A percentile compares a stretch with the other conserved stretches of the same genome.
Evolutionary conservation across 2,329 filamentous ascomycete species (phyloP).

Genomic region (Aspergillus ustus): DNA sequence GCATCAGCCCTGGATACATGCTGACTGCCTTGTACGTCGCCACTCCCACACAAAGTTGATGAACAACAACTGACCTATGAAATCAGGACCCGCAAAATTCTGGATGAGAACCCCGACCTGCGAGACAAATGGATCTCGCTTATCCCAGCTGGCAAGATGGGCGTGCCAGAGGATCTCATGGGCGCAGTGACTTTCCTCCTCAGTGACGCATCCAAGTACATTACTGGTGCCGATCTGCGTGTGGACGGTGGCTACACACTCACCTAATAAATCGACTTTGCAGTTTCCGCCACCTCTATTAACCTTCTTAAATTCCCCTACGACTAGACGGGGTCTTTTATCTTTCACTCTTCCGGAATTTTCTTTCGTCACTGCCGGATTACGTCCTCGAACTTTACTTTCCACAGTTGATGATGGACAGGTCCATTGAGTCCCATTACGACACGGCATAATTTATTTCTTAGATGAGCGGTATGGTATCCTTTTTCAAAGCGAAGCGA

Average conservation of each 20-base stretch:
- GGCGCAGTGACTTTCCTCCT: constrained; percentile 86
- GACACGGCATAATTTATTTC: constrained; percentile 6
- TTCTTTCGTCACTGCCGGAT: constrained; percentile 9
- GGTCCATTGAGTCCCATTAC: constrained; percentile 20
- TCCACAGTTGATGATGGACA: background rate
- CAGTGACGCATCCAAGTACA: constrained; percentile 76
- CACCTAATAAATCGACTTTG: constrained; percentile 55
- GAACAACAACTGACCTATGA: constrained; percentile 11
- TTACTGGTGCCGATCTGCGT: constrained; percentile 75
- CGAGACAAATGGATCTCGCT: constrained; percentile 88
- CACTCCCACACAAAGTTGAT: no score
- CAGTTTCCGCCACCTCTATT: background rate
- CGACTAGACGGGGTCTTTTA: constrained; percentile 7
- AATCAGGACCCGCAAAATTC: constrained; percentile 83
- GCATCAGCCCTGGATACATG: constrained; percentile 96
- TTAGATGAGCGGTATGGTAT: constrained; percentile 12
- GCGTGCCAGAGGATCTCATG: constrained; percentile 87
- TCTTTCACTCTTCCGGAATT: background rate
- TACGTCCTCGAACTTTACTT: constrained; percentile 9
- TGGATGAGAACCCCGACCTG: constrained; percentile 89
- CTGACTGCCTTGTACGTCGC: constrained; percentile 81
- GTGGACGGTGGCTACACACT: constrained; percentile 91
- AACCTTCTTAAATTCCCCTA: constrained; percentile 2
- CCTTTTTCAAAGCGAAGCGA: constrained; percentile 13
- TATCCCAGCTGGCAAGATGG: constrained; percentile 94